phyloP scores from a whole-genome alignment of 768 basidiomycete genomes.

The Mycena olivaceomarginata region DNA sequence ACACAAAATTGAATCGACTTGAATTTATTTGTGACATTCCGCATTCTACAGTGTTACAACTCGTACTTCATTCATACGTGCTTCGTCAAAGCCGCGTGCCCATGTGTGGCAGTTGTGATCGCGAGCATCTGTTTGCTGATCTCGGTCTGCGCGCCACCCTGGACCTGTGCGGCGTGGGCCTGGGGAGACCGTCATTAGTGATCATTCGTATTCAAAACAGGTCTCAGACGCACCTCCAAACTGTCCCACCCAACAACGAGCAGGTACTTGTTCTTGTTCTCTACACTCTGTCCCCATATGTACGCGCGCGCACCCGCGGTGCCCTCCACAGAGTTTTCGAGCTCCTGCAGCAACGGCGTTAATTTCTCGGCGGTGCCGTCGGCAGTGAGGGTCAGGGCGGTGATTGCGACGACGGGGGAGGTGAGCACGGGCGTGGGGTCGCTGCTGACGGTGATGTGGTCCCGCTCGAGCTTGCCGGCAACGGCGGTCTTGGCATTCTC shows the following conservation, averaged over 20 bases:
- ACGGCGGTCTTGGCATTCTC: constrained; percentile 32
- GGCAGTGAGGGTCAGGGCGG: constrained; percentile 37
- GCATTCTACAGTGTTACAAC: too few species aligned
- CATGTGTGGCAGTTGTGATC: too few species aligned
- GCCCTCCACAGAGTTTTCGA: constrained; percentile 31
- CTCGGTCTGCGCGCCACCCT: too few species aligned
- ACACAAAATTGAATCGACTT: too few species aligned
- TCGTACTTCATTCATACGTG: too few species aligned
- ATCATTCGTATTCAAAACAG: too few species aligned
- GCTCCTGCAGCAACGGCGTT: constrained; percentile 28
- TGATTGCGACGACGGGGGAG: constrained; percentile 38
- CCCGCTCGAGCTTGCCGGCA: constrained; percentile 2
- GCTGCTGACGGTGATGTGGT: constrained; percentile 27
- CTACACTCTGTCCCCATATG: constrained; percentile 42
- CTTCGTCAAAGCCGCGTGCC: too few species aligned
- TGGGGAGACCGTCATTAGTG: too few species aligned
- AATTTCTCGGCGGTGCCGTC: constrained; percentile 23
- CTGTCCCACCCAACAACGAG: constrained; percentile 38
- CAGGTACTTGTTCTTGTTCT: constrained; percentile 43
- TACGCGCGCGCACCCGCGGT: constrained; percentile 34
- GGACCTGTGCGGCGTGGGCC: too few species aligned
- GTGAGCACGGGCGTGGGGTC: constrained; percentile 29
- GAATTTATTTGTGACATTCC: too few species aligned
- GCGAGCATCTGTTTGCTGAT: too few species aligned
- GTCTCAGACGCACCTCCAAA: not conserved